phyloP scores from a whole-genome alignment of 2,329 filamentous ascomycete genomes.

The Setomelanomma holmii region DNA sequence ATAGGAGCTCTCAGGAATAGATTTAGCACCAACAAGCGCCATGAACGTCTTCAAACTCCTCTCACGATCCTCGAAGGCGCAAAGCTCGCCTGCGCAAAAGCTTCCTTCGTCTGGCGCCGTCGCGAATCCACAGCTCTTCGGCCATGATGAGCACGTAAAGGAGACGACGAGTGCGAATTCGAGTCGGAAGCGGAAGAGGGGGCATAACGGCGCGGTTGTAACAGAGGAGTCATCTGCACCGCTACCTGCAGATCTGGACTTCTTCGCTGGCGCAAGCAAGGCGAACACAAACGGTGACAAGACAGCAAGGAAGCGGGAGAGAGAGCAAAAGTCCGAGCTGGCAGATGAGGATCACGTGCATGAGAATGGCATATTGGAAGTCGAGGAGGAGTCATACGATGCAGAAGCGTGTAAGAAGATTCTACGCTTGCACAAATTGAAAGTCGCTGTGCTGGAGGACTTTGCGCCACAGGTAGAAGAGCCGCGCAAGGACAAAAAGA shows the following conservation, averaged over 20 bases:
- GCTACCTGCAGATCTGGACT: constrained; percentile 51
- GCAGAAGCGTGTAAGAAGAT: constrained; percentile 77
- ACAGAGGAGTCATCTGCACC: constrained; percentile 5
- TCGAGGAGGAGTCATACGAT: constrained; percentile 54
- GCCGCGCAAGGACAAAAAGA: constrained; percentile 60
- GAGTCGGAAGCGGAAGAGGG: constrained; percentile 54
- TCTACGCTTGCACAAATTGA: constrained; percentile 81
- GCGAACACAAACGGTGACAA: constrained; percentile 14
- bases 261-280: constrained; percentile 46
- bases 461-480: constrained; percentile 42
- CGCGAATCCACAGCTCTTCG: constrained; percentile 73
- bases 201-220: constrained; percentile 21
- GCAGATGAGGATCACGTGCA: constrained; percentile 6
- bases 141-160: constrained; percentile 52
- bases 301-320: constrained; percentile 22
- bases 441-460: constrained; percentile 75
- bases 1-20: neutral
- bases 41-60: constrained; percentile 80
- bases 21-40: neutral
- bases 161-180: constrained; percentile 24
- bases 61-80: constrained; percentile 68
- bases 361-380: constrained; percentile 4
- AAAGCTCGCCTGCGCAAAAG: constrained; percentile 49
- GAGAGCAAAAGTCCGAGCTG: constrained; percentile 17
- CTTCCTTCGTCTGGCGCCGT: constrained; percentile 71